Evolutionary conservation across 768 basidiomycete species (phyloP).

Genomic region (Lactarius psammicola): DNA sequence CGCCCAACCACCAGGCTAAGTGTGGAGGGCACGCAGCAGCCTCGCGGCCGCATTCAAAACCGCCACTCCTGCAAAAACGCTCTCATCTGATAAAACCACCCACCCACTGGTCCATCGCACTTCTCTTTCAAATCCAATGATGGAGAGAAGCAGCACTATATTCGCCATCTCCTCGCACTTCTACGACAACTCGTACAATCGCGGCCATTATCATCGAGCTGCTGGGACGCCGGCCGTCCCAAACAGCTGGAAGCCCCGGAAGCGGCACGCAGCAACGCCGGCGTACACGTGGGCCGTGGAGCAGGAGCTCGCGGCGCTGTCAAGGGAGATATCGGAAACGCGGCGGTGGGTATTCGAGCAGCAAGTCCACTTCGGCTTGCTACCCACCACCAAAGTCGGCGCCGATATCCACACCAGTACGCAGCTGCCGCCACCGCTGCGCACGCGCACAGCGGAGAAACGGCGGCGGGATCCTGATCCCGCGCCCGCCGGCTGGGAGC

Average conservation of each 20-base stretch:
- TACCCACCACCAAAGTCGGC: constrained; percentile 5
- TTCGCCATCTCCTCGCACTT: constrained; percentile 25
- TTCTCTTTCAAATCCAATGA: constrained; percentile 2
- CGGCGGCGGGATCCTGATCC: constrained; percentile 3
- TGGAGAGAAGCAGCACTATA: constrained; percentile 27
- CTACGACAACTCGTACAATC: constrained; percentile 20
- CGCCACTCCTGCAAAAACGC: not conserved
- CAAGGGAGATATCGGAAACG: constrained; percentile 49
- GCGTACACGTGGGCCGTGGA: constrained; percentile 47
- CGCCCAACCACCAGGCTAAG: constrained; percentile 6
- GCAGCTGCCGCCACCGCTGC: not conserved
- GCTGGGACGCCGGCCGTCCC: constrained; percentile 10
- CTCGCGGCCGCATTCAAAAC: constrained; percentile 23
- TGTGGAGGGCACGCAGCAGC: constrained; percentile 19
- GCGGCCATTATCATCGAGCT: constrained; percentile 10
- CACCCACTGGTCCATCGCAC: not conserved
- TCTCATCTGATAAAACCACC: constrained; percentile 2
- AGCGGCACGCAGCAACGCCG: constrained; percentile 35
- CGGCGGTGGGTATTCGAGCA: constrained; percentile 67
- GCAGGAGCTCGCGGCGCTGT: constrained; percentile 47
- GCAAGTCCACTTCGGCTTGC: constrained; percentile 37
- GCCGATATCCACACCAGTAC: not conserved
- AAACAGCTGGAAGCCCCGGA: constrained; percentile 29
- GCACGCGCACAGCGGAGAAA: constrained; percentile 5
- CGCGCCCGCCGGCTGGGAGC: constrained; percentile 2